phyloP scores from a whole-genome alignment of 306 rosid genomes.

The Citrullus mucosospermus region DNA sequence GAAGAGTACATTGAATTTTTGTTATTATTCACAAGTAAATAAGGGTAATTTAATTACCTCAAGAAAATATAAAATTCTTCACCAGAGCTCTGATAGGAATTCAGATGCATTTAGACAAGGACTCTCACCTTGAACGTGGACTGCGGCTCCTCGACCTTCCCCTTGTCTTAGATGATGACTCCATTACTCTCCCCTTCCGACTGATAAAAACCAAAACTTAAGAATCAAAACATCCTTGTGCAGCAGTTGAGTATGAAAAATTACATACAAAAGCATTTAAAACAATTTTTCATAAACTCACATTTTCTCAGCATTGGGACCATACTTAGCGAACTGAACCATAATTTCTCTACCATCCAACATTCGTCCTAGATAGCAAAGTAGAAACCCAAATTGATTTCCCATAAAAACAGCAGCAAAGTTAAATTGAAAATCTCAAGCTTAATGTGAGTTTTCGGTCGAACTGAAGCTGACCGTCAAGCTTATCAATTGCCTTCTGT shows the following conservation, averaged over 20 bases:
- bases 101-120: slow-evolving; percentile 7
- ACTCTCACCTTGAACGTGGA: slow-evolving; percentile 57
- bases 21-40: neutral
- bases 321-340: slow-evolving; percentile 80
- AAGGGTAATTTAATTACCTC: neutral
- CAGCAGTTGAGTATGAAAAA: neutral
- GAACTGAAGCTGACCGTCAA: slow-evolving; percentile 31
- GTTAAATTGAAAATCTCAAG: neutral
- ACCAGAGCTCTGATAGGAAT: neutral
- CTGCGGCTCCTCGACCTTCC: slow-evolving; percentile 54
- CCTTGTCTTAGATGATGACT: slow-evolving; percentile 33
- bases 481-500: slow-evolving; percentile 55
- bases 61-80: neutral
- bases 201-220: slow-evolving; percentile 13
- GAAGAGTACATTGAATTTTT: neutral
- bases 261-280: neutral
- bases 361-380: slow-evolving; percentile 32
- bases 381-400: neutral
- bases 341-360: slow-evolving; percentile 71
- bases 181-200: slow-evolving; percentile 46
- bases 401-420: neutral
- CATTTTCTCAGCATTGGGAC: slow-evolving; percentile 73
- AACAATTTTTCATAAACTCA: slow-evolving; percentile 1
- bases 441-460: neutral
- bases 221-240: neutral